Conservation (phyloP, 371 early-diverging fungal species). For the Rhizopus arrhizus region DNA sequence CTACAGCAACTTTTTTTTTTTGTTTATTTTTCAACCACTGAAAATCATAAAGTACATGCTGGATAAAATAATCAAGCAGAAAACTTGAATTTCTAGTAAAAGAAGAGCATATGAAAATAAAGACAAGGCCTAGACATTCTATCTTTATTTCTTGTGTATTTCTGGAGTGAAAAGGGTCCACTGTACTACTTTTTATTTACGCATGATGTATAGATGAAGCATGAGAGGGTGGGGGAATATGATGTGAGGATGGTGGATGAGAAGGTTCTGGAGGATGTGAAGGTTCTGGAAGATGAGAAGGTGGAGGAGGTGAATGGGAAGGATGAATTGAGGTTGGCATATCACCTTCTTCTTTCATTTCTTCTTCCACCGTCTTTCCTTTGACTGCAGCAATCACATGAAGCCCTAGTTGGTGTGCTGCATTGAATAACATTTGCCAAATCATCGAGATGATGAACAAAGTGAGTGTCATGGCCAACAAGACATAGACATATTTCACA, state of each 20-base stretch:
- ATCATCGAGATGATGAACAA: slow-evolving; percentile 21
- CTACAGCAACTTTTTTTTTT: no score
- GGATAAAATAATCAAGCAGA: no score
- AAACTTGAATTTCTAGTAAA: no score
- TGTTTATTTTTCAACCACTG: no score
- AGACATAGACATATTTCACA: slow-evolving; percentile 14
- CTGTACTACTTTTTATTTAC: no score
- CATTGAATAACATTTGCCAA: slow-evolving; percentile 27
- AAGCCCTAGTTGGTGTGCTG: slow-evolving; percentile 15
- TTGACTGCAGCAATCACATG: slow-evolving; percentile 24
- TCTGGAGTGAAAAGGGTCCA: no score
- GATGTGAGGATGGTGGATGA: background rate
- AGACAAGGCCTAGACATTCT: no score
- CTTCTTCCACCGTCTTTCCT: slow-evolving; percentile 24
- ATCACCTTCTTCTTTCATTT: slow-evolving; percentile 15
- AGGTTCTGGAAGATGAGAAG: background rate
- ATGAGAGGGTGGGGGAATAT: background rate
- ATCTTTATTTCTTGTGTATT: no score
- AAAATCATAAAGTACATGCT: no score
- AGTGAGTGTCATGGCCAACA: slow-evolving; percentile 26
- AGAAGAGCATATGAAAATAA: no score
- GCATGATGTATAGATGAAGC: no score
- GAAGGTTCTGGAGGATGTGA: background rate
- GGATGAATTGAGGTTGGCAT: slow-evolving; percentile 4
- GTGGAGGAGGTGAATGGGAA: background rate